These are phyloP conservation scores for Diaporthe velutina DNA, from an alignment of 2,329 filamentous ascomycete species.

Conservation along the genomic window DNA sequence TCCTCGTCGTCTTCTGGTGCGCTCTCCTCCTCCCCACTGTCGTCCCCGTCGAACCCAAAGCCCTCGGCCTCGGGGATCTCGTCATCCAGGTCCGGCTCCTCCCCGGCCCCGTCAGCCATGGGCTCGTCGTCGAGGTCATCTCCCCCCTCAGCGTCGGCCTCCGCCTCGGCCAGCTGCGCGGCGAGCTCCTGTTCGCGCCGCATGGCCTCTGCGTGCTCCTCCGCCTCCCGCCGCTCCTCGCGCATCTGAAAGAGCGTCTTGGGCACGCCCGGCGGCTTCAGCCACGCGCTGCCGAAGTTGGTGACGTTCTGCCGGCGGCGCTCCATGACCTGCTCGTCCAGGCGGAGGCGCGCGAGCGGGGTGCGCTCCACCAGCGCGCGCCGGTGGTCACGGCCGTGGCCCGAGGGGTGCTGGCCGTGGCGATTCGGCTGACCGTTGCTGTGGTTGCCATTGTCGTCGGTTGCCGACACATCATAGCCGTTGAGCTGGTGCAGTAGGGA, in stretches of 20 bases:
- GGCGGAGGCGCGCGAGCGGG: constrained; percentile 75
- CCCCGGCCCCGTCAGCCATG: constrained; percentile 57
- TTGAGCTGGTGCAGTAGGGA: constrained; percentile 37
- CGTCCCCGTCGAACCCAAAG: constrained; percentile 62
- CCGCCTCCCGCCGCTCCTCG: constrained; percentile 89
- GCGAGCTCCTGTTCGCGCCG: constrained; percentile 77
- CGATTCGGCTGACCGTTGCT: constrained; percentile 45
- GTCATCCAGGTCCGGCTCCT: constrained; percentile 74
- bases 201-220: constrained; percentile 84
- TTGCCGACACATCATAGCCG: constrained; percentile 41
- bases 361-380: constrained; percentile 62
- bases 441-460: constrained; percentile 42
- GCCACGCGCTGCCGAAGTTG: constrained; percentile 90
- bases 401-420: constrained; percentile 45
- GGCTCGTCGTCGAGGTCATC: constrained; percentile 52
- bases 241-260: constrained; percentile 93
- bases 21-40: constrained; percentile 55
- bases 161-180: constrained; percentile 80
- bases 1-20: constrained; percentile 57
- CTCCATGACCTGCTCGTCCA: constrained; percentile 83
- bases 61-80: constrained; percentile 78
- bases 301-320: constrained; percentile 85
- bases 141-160: constrained; percentile 57
- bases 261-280: constrained; percentile 86
- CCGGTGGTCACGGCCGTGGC: constrained; percentile 53